Conservation (phyloP, 257 asterid genomes). For the Solanum clarkiae region DNA sequence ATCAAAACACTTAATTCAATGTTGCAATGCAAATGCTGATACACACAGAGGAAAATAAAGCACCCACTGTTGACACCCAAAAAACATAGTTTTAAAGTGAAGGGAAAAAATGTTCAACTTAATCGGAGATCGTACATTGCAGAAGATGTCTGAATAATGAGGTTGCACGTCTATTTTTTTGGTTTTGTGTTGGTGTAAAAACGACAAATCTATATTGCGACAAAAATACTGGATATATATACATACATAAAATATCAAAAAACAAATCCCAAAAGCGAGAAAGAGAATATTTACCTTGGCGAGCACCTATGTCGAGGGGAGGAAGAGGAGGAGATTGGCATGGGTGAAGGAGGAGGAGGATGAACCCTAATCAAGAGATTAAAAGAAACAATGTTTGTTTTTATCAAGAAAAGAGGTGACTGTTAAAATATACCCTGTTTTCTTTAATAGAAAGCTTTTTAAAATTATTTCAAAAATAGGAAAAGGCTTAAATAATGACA, state of each 20-base stretch:
- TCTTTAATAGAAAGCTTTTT: neutral
- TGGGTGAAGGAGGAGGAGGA: neutral
- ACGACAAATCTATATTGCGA: neutral
- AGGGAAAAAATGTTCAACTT: slow-evolving; percentile 1
- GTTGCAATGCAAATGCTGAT: slow-evolving; percentile 42
- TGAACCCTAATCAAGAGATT: neutral
- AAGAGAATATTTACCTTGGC: neutral
- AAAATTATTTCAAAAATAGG: neutral
- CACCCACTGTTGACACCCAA: neutral
- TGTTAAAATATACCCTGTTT: neutral
- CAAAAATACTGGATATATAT: neutral
- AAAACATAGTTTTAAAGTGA: neutral
- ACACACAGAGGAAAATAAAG: neutral
- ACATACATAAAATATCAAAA: neutral
- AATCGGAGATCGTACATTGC: neutral
- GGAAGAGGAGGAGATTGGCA: neutral
- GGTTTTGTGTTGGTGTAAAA: neutral
- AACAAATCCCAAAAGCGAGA: neutral
- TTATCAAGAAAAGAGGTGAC: neutral
- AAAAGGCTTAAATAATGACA: neutral
- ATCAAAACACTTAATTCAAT: slow-evolving; percentile 30
- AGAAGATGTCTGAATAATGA: neutral
- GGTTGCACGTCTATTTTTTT: neutral
- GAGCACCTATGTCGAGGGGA: neutral
- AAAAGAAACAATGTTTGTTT: neutral